A percentile compares a stretch with the other conserved stretches of the same genome.
phyloP scores from a whole-genome alignment of 139 green algal genomes.

The Ostreobium quekettii region DNA sequence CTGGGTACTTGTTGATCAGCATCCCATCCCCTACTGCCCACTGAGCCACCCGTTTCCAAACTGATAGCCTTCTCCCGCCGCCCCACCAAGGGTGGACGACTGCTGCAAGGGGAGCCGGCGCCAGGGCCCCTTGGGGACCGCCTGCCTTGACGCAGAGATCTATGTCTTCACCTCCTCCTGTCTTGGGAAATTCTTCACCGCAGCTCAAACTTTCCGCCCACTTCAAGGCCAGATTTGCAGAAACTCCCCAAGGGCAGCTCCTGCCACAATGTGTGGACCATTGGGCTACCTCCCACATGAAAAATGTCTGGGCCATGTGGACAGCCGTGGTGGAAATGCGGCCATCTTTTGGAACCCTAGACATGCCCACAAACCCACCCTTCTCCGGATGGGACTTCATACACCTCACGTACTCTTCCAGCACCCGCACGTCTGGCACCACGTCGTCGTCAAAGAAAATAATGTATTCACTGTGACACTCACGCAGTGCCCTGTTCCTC shows the following conservation, averaged over 20 bases:
- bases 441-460: constrained; percentile 30
- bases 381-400: constrained; percentile 17
- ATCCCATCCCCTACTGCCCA: neutral
- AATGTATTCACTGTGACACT: constrained; percentile 24
- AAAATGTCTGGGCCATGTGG: constrained; percentile 19
- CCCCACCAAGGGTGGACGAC: neutral
- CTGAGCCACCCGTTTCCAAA: neutral
- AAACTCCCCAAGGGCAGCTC: constrained; percentile 25
- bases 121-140: neutral
- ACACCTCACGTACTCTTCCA: constrained; percentile 22
- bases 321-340: constrained; percentile 15
- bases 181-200: constrained; percentile 19
- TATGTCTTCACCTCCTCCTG: constrained; percentile 23
- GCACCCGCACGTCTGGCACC: constrained; percentile 9
- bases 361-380: constrained; percentile 13
- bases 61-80: neutral
- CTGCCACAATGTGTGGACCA: neutral
- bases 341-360: constrained; percentile 11
- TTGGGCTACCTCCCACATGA: constrained; percentile 18
- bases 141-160: constrained; percentile 21
- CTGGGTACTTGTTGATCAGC: neutral
- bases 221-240: constrained; percentile 19
- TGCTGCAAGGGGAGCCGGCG: neutral
- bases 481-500: constrained; percentile 18
- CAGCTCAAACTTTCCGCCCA: neutral